Evolutionary conservation across 768 basidiomycete genomes (phyloP), one percentile per base, ranked within the genome.

Genomic region (Boletales sp.): DNA sequence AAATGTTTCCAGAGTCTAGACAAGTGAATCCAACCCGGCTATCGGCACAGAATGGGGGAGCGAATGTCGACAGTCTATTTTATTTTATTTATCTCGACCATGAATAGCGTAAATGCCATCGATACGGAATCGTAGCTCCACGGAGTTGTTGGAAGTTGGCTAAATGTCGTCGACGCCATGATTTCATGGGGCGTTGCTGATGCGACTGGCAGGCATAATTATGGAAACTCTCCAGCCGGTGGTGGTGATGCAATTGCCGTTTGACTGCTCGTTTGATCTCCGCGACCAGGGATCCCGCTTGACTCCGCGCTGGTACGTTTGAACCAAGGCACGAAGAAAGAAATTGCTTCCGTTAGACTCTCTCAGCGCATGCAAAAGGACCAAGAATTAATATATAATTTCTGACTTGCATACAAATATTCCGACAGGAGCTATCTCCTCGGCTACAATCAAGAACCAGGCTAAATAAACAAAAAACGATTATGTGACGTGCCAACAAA

Each of bases 321-420:
- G 32, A 43, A 50, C 39, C 45, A 47, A 54, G 59, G 55, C 46
- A 54, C 55, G 21, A 45, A 19, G 46, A 61, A 43, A n/a, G 34
- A 47, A 40, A 57, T 51, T 66, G 44, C 61, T 62, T 60, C 65
- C 64, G 65, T 62, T 64, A 62, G 45, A 47, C 65, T 62, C 65
- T 62, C 59, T 56, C 50, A 7, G 39, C 47, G 44, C 44, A 42
- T 47, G 49, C 21, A 48, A 44, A 29, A 31, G 35, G 37, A 1
- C 17, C 57, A 63, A 55, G 30, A 55, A 44, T 27, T 52, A 54
- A 38, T 48, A 38, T 44, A 56, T 43, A 35, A 39, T 47, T 19
- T 34, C 49, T 30, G 44, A 42, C 40, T 41, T 42, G 43, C 45
- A 36, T 50, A 63, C 63, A 65, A 27, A 43, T 55, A 52, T 27